Conservation (phyloP, 345 rosid genomes). For the Boechera divaricarpa region DNA sequence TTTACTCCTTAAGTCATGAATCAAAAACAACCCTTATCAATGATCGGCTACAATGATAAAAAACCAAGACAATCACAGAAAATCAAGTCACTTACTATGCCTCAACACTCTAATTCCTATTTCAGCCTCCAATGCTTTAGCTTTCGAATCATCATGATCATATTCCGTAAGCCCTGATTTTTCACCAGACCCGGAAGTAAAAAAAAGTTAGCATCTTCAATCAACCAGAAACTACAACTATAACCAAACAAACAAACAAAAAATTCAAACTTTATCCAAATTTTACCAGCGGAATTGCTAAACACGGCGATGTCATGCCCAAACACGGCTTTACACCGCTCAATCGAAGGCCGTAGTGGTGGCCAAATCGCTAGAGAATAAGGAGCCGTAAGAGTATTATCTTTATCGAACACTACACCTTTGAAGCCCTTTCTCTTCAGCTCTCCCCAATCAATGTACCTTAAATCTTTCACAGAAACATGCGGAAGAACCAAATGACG, state of each 20-base stretch:
- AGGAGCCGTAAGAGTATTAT: slow-evolving; percentile 92
- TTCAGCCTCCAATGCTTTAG: slow-evolving; percentile 80
- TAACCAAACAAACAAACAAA: background rate
- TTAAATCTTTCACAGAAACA: slow-evolving; percentile 68
- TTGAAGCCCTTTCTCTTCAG: slow-evolving; percentile 76
- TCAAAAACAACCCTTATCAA: background rate
- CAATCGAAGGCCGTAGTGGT: slow-evolving; percentile 66
- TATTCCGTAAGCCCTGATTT: slow-evolving; percentile 79
- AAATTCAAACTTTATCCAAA: slow-evolving; percentile 22
- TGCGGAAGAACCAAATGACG: slow-evolving; percentile 84
- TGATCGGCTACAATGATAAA: background rate
- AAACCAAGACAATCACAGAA: background rate
- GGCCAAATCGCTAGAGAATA: slow-evolving; percentile 79
- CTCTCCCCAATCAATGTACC: slow-evolving; percentile 86
- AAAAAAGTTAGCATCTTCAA: slow-evolving; percentile 11
- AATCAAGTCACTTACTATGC: slow-evolving; percentile 65
- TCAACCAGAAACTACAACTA: slow-evolving; percentile 7
- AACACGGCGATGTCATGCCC: slow-evolving; percentile 85
- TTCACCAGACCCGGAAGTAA: slow-evolving; percentile 28
- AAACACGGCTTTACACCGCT: slow-evolving; percentile 78
- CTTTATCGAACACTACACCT: slow-evolving; percentile 97
- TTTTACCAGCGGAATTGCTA: slow-evolving; percentile 93
- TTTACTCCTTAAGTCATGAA: slow-evolving; percentile 58
- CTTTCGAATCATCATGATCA: slow-evolving; percentile 85
- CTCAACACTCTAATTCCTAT: slow-evolving; percentile 88